A percentile compares a stretch with the other conserved stretches of the same genome.
These are phyloP conservation scores for Scedosporium dehoogii DNA, from an alignment of 2,329 filamentous ascomycete genomes.

Conservation along the genomic window DNA sequence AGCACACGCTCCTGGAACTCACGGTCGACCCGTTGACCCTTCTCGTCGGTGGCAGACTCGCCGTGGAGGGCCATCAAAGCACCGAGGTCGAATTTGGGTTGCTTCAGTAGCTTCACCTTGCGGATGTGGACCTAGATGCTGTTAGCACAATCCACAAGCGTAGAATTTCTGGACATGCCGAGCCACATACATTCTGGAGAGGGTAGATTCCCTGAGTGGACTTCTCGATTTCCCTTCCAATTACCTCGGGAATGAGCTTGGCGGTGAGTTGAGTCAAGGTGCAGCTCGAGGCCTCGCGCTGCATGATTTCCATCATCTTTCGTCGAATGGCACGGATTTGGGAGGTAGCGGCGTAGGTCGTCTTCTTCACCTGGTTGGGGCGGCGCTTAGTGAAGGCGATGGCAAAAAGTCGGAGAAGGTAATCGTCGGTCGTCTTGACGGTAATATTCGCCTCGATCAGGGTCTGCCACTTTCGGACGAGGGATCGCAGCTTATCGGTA, in stretches of 20 bases:
- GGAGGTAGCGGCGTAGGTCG: conserved; percentile 92
- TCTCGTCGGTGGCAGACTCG: conserved; percentile 91
- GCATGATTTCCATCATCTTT: conserved; percentile 99
- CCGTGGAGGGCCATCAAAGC: conserved; percentile 93
- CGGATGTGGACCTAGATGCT: conserved; percentile 83
- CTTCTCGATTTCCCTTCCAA: conserved; percentile 99
- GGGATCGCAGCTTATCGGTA: conserved; percentile 97
- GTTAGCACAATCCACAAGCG: conserved; percentile 19
- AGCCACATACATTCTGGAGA: conserved; percentile 81
- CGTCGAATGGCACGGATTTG: conserved; percentile 97
- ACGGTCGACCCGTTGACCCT: conserved; percentile 96
- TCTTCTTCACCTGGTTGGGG: conserved; percentile 99
- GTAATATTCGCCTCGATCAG: conserved; percentile 99
- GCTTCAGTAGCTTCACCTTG: conserved; percentile 99
- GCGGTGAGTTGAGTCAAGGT: conserved; percentile 92
- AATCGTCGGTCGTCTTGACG: conserved; percentile 99
- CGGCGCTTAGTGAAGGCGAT: conserved; percentile 99
- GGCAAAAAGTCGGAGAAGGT: conserved; percentile 96
- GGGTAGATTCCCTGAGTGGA: conserved; percentile 98
- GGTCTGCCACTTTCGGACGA: conserved; percentile 99
- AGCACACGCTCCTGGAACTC: conserved; percentile 99
- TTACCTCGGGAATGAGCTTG: conserved; percentile 99
- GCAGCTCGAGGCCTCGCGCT: conserved; percentile 88
- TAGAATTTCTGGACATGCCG: not conserved
- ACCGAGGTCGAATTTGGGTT: conserved; percentile 98